Percentiles rank a stretch among this genome's conserved stretches.
These are phyloP conservation scores for Neurospora sp. DNA, from an alignment of 495 filamentous ascomycete genomes.

Conservation along the genomic window DNA sequence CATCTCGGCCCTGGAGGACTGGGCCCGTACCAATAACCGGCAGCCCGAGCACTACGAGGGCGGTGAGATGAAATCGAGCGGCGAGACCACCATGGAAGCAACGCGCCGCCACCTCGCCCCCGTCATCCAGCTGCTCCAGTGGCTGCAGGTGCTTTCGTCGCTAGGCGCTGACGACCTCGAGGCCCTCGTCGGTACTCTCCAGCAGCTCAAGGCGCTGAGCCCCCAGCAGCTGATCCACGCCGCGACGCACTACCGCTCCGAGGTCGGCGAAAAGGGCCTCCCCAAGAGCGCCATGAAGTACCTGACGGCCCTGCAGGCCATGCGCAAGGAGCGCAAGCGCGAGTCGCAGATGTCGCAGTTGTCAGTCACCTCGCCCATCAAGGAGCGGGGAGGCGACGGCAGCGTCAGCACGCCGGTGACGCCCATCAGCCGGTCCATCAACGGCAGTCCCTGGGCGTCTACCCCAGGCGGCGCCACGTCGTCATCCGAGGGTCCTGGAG, in stretches of 20 bases:
- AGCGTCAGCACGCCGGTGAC: background rate
- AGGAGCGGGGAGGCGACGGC: slow-evolving; percentile 10
- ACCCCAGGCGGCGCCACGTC: slow-evolving; percentile 11
- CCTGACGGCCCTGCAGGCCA: slow-evolving; percentile 62
- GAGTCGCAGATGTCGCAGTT: slow-evolving; percentile 8
- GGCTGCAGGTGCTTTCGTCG: slow-evolving; percentile 95
- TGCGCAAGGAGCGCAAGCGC: slow-evolving; percentile 41
- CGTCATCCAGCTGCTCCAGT: slow-evolving; percentile 90
- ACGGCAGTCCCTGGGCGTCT: slow-evolving; percentile 24
- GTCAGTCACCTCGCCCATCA: slow-evolving; percentile 22
- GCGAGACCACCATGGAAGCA: slow-evolving; percentile 75
- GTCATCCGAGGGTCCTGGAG: slow-evolving; percentile 11
- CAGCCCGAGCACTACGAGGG: slow-evolving; percentile 94
- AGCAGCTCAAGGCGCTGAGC: slow-evolving; percentile 75
- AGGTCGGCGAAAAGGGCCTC: slow-evolving; percentile 90
- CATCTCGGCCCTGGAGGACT: slow-evolving; percentile 88
- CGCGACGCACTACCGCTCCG: slow-evolving; percentile 82
- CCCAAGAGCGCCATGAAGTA: slow-evolving; percentile 81
- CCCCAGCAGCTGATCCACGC: slow-evolving; percentile 88
- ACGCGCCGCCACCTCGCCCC: slow-evolving; percentile 77
- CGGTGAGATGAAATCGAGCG: slow-evolving; percentile 74
- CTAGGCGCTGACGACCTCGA: slow-evolving; percentile 80
- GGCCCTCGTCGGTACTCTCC: slow-evolving; percentile 69
- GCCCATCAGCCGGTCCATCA: background rate
- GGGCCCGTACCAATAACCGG: slow-evolving; percentile 86